Evolutionary conservation across 2,329 filamentous ascomycete species (phyloP).

Genomic region (Falciphora oryzae): DNA sequence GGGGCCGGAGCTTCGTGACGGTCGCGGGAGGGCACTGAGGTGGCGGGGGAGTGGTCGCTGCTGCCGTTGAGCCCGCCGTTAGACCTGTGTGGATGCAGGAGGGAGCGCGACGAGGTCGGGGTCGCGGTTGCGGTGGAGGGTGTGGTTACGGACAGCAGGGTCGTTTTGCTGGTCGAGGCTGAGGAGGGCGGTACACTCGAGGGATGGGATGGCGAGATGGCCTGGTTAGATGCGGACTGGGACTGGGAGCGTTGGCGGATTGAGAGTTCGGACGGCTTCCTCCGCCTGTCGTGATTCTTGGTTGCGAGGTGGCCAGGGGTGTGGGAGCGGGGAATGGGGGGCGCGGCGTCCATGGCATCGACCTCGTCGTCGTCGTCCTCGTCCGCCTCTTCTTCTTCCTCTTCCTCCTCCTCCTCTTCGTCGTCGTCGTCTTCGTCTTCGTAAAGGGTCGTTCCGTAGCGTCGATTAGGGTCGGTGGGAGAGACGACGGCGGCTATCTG

Average conservation of each 20-base stretch:
- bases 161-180: constrained; percentile 16
- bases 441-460: constrained; percentile 9
- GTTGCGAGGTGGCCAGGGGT: constrained; percentile 56
- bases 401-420: constrained; percentile 21
- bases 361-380: constrained; percentile 23
- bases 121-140: constrained; percentile 3
- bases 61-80: constrained; percentile 16
- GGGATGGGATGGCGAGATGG: constrained; percentile 23
- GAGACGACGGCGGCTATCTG: constrained; percentile 38
- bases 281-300: constrained; percentile 48
- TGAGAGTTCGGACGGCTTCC: constrained; percentile 45
- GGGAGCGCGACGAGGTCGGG: constrained; percentile 10
- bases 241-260: constrained; percentile 51
- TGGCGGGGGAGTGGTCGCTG: constrained; percentile 15
- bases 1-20: background rate
- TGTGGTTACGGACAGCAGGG: constrained; percentile 5
- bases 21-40: constrained; percentile 13
- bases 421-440: constrained; percentile 24
- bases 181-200: constrained; percentile 22
- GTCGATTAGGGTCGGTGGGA: constrained; percentile 25
- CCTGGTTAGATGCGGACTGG: constrained; percentile 19
- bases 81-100: constrained; percentile 10
- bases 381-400: constrained; percentile 22
- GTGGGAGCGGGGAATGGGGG: constrained; percentile 48
- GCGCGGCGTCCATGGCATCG: constrained; percentile 27